Base-by-base conservation (phyloP, 1,139 yeast species). In the Pichia sp. region DNA sequence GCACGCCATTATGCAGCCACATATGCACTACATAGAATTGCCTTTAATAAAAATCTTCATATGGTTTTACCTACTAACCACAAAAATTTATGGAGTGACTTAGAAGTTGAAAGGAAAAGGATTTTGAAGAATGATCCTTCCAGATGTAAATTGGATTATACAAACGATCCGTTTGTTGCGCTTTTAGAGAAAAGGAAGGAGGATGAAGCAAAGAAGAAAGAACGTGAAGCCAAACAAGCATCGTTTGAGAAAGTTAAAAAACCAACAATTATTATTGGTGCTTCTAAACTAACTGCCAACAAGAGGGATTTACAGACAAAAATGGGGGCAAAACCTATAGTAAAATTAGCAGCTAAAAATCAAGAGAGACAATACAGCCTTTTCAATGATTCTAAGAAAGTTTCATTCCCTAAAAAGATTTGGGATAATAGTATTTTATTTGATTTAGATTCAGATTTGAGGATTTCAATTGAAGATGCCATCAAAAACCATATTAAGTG, bases 1-100 rank as follows among this genome's bases (percentile, higher is more conserved):
- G 97, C 98, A 2, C 76, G 97, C 49, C 96, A 91, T 66, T 78
- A 79, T 64, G 89, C 91, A 1, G 97, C 99, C 0, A 91, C 97
- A 0, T 88, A 84, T 62, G 91, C 93, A 0, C 67, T 93, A 56
- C 91, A 83, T 65, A 73, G 96, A 33, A 76, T 93, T 18, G 84
- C 91, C 39, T 87, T 82, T 56, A 83, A 84, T 59, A 89, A 90
- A 60, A 90, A 88, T 64, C 70, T 91, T 70, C 88, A 87, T 60
- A 84, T 90, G 90, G 84, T 89, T 61, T 73, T 93, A 28, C 98
- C 98, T 0, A 80, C 84, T 6, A 81, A 85, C 33, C 96, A 89
- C 65, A 81, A 88, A 57, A 79, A 79, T 49, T 73, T 88, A 43
- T 93, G 98, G 98, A 68, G 74, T 22, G 81, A 78, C 41, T 69